Percentiles rank a stretch among this genome's conserved stretches.
Conservation (phyloP, 2,329 filamentous ascomycete genomes). For the Amauroascus niger region DNA sequence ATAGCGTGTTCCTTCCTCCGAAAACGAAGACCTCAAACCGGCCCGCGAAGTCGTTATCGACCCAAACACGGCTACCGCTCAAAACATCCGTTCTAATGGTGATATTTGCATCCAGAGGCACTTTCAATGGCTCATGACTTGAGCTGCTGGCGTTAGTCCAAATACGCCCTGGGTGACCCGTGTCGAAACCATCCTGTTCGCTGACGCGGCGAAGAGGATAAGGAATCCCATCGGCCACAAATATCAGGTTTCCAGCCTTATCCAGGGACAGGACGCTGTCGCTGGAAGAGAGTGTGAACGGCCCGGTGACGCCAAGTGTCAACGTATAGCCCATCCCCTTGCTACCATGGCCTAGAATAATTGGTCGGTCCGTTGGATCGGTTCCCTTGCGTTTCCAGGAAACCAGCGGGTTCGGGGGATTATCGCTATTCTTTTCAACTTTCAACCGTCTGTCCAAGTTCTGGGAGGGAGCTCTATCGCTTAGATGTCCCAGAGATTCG, state of each 20-base stretch:
- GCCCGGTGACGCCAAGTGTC: slow-evolving; percentile 38
- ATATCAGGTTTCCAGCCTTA: slow-evolving; percentile 31
- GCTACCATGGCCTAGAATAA: slow-evolving; percentile 35
- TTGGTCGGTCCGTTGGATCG: slow-evolving; percentile 28
- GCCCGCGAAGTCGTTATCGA: slow-evolving; percentile 39
- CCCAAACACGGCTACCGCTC: slow-evolving; percentile 43
- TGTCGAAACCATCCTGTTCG: slow-evolving; percentile 38
- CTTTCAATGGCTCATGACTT: slow-evolving; percentile 20
- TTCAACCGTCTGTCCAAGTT: slow-evolving; percentile 41
- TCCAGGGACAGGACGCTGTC: slow-evolving; percentile 38
- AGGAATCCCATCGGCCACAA: slow-evolving; percentile 26
- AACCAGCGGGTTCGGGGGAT: slow-evolving; percentile 21
- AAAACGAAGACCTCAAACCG: slow-evolving; percentile 48
- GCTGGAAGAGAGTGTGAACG: slow-evolving; percentile 39
- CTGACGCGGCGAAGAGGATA: slow-evolving; percentile 44
- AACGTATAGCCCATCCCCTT: slow-evolving; percentile 50
- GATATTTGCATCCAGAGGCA: slow-evolving; percentile 30
- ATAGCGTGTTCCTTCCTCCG: slow-evolving; percentile 43
- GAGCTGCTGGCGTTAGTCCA: slow-evolving; percentile 39
- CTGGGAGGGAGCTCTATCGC: slow-evolving; percentile 38
- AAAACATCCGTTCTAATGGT: slow-evolving; percentile 39
- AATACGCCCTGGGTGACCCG: slow-evolving; percentile 43
- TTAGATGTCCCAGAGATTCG: slow-evolving; percentile 35
- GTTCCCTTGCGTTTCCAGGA: slow-evolving; percentile 27
- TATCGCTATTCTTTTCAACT: slow-evolving; percentile 29